Evolutionary conservation across 2,329 filamentous ascomycete genomes (phyloP), one percentile per base, ranked within the genome.

Genomic region (Sclerotinia trifoliorum): DNA sequence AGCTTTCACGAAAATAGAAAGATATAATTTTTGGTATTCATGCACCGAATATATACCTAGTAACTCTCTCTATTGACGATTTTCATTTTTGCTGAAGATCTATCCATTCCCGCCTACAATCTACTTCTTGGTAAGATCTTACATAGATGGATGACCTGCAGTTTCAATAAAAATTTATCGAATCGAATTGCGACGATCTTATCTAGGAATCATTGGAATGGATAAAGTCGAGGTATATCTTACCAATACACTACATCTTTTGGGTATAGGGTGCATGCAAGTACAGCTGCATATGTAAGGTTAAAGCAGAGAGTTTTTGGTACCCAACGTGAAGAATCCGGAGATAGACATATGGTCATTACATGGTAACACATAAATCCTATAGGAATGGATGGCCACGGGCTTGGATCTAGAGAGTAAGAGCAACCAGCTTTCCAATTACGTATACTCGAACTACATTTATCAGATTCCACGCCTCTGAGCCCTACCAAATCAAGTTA

Each of bases 231-330:
- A 42, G 39, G 39, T 13, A 42, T 42, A 42, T 42, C 39, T 26
- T 29, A 24, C 4, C 11, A 55, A 29, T 55, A 29, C 19, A 56
- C 15, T 32, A n/a, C 54, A 13, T n/a, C 29, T 56, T 15, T 21
- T 42, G 39, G 39, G 39, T 11, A 8, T 35, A 32, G 19, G 52
- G 32, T 35, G 19, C 29, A n/a, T 55, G 52, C 29, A 29, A 55
- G 52, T 32, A 55, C 52, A 32, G 21, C 29, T 55, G n/a, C 54
- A n/a, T 56, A 56, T 56, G 54, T 32, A 56, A 35, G 29, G 39
- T 42, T 32, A 35, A 55, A 32, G 29, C 29, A 56, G 54, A 4
- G 35, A 56, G 29, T 17, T n/a, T 32, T 56, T 56, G 54, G 54
- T 39, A n/a, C 29, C 29, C 54, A 56, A 21, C 54, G 24, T 21